Evolutionary conservation across 768 basidiomycete species (phyloP).

Genomic region (Trametes villosa): DNA sequence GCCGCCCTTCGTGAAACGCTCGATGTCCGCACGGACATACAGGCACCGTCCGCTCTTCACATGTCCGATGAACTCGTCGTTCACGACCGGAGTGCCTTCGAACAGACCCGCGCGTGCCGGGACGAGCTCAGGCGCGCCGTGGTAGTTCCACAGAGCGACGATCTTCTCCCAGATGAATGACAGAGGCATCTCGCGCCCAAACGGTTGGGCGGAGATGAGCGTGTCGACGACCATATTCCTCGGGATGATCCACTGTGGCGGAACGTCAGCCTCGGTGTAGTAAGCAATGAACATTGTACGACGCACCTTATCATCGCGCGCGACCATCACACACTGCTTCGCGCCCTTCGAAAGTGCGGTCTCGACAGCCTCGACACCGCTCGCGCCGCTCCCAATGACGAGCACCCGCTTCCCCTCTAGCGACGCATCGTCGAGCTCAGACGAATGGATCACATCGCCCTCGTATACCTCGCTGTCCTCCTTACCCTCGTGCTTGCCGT

Average conservation of each 20-base stretch:
- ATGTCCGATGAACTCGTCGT: slow-evolving; percentile 53
- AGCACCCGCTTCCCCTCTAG: slow-evolving; percentile 47
- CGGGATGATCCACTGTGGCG: slow-evolving; percentile 50
- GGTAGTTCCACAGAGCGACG: slow-evolving; percentile 48
- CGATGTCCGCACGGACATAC: slow-evolving; percentile 54
- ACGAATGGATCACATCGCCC: slow-evolving; percentile 51
- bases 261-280: neutral
- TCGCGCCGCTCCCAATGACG: slow-evolving; percentile 58
- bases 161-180: slow-evolving; percentile 55
- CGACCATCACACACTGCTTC: slow-evolving; percentile 40
- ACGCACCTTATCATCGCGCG: slow-evolving; percentile 43
- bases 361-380: slow-evolving; percentile 52
- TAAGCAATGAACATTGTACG: neutral
- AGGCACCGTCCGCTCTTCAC: slow-evolving; percentile 46
- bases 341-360: slow-evolving; percentile 42
- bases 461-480: slow-evolving; percentile 37
- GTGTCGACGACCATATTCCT: slow-evolving; percentile 53
- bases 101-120: slow-evolving; percentile 48
- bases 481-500: slow-evolving; percentile 21
- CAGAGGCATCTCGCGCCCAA: slow-evolving; percentile 55
- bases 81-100: slow-evolving; percentile 55
- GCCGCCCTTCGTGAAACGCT: slow-evolving; percentile 42
- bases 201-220: slow-evolving; percentile 52
- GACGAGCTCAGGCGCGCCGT: slow-evolving; percentile 48
- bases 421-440: slow-evolving; percentile 45